phyloP scores from a whole-genome alignment of 306 rosid species.

The Vicia villosa region DNA sequence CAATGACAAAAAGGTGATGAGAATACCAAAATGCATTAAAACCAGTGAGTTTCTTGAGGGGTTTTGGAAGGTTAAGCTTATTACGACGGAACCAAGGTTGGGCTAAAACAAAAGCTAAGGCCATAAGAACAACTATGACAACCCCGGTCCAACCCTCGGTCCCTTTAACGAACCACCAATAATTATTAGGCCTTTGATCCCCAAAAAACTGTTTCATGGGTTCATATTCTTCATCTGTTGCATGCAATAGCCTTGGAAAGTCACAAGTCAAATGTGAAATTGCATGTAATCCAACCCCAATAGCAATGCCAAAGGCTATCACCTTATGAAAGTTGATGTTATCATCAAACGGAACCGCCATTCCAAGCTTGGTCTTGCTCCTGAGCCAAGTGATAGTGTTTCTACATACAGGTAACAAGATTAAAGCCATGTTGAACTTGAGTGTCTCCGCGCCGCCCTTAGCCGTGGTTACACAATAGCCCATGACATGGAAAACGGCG shows the following conservation, averaged over 20 bases:
- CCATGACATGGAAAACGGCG: conserved; percentile 77
- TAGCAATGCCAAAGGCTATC: conserved; percentile 66
- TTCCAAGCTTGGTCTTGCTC: conserved; percentile 67
- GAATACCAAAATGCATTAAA: conserved; percentile 98
- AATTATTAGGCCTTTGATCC: conserved; percentile 53
- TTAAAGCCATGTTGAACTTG: conserved; percentile 83
- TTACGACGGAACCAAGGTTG: conserved; percentile 87
- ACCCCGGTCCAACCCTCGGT: conserved; percentile 92
- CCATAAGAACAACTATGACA: conserved; percentile 81
- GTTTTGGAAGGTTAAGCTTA: conserved; percentile 61
- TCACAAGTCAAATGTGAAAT: conserved; percentile 79
- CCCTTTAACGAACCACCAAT: conserved; percentile 98
- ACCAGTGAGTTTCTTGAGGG: conserved; percentile 71
- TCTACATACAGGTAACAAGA: conserved; percentile 80
- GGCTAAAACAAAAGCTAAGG: conserved; percentile 75
- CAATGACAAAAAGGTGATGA: conserved; percentile 81
- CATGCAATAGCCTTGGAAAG: conserved; percentile 73
- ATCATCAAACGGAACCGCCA: conserved; percentile 70
- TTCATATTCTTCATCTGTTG: conserved; percentile 54
- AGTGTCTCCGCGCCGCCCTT: conserved; percentile 88
- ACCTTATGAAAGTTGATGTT: conserved; percentile 91
- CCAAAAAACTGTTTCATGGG: conserved; percentile 74
- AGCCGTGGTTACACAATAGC: conserved; percentile 76
- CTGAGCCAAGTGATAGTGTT: conserved; percentile 87
- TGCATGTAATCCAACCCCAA: conserved; percentile 70